Conservation (phyloP, 1,284 basidiomycete genomes). For the Dichomitus squalens region DNA sequence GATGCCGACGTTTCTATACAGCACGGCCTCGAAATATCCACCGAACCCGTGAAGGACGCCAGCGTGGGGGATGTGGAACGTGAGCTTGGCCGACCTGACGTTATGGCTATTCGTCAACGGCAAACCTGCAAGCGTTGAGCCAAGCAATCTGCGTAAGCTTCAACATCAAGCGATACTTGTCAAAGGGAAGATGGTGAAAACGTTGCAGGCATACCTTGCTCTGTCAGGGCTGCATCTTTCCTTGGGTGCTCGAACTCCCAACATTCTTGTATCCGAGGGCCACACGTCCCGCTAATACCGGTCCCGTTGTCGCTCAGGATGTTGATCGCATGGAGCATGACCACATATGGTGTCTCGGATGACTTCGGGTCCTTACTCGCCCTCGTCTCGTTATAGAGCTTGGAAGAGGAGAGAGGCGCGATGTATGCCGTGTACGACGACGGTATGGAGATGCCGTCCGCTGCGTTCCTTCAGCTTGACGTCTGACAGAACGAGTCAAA, state of each 20-base stretch:
- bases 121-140: constrained; percentile 50
- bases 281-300: constrained; percentile 66
- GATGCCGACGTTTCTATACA: constrained; percentile 88
- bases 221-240: constrained; percentile 74
- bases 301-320: constrained; percentile 77
- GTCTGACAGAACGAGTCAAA: neutral
- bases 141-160: constrained; percentile 1
- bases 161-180: neutral
- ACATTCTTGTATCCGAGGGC: constrained; percentile 88
- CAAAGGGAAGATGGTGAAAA: neutral
- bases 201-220: constrained; percentile 50
- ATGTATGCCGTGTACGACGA: constrained; percentile 94
- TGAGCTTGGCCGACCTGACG: constrained; percentile 75
- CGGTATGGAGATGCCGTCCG: constrained; percentile 93
- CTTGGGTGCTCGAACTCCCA: constrained; percentile 98
- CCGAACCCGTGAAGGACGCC: constrained; percentile 96
- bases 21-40: constrained; percentile 95
- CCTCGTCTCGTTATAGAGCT: constrained; percentile 83
- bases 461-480: constrained; percentile 41
- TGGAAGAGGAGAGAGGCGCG: constrained; percentile 91
- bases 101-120: constrained; percentile 91
- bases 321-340: constrained; percentile 95
- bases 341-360: constrained; percentile 95
- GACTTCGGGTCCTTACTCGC: constrained; percentile 64
- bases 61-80: constrained; percentile 94